Percentiles rank a stretch among this genome's conserved stretches.
These are phyloP conservation scores for Neurospora cerealis DNA, from an alignment of 495 filamentous ascomycete genomes.

Conservation along the genomic window DNA sequence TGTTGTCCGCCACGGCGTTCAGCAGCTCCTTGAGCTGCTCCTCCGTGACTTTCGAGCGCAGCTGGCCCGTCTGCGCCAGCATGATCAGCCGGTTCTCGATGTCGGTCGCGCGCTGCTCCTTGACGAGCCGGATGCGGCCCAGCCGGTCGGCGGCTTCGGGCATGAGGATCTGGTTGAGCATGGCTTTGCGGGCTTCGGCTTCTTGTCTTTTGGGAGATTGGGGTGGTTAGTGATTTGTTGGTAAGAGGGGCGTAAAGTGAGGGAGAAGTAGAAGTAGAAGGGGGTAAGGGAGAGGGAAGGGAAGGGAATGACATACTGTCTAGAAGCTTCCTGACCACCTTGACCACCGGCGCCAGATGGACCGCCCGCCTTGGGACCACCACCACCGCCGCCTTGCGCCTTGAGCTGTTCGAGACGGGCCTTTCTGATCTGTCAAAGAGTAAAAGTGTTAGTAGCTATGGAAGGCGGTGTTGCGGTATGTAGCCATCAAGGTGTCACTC, in stretches of 20 bases:
- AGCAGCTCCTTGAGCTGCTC: constrained; percentile 86
- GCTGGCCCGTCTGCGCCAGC: constrained; percentile 78
- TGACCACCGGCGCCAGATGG: constrained; percentile 32
- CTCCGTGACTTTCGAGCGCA: constrained; percentile 82
- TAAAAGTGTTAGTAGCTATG: not conserved
- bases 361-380: constrained; percentile 33
- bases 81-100: constrained; percentile 89
- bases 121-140: constrained; percentile 89
- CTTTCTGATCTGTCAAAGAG: constrained; percentile 57
- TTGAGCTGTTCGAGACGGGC: constrained; percentile 88
- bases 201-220: constrained; percentile 4
- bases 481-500: not conserved
- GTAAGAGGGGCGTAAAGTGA: not conserved
- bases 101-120: constrained; percentile 80
- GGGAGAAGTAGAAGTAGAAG: not conserved
- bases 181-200: constrained; percentile 61
- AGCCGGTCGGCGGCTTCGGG: constrained; percentile 90
- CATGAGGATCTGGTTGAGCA: constrained; percentile 84
- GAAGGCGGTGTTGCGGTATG: not conserved
- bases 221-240: not conserved
- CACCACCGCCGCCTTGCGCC: constrained; percentile 42
- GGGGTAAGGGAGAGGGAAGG: not conserved
- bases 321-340: constrained; percentile 48
- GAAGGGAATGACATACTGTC: constrained; percentile 40
- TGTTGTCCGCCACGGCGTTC: constrained; percentile 66